phyloP scores from a whole-genome alignment of 169 alveolate genomes.

The Perkinsus olseni region DNA sequence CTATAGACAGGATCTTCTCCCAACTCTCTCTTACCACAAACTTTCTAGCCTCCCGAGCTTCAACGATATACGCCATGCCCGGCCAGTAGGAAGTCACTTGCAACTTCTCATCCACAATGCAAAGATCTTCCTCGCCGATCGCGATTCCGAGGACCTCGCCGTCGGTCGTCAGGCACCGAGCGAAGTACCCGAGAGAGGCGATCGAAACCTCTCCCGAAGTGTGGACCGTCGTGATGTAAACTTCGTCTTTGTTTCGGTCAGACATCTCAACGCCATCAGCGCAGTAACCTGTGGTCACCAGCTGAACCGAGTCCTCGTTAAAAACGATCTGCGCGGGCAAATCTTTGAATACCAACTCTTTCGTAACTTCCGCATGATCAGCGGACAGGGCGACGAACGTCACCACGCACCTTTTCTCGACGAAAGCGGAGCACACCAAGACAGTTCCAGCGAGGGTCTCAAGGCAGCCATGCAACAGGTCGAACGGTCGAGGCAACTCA shows the following conservation, averaged over 20 bases:
- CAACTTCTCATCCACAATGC: not conserved
- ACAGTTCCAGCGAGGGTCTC: not conserved
- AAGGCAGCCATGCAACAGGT: not conserved
- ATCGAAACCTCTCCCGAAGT: not conserved
- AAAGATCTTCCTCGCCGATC: not conserved
- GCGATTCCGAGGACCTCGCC: not conserved
- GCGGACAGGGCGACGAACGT: not conserved
- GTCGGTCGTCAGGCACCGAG: not conserved
- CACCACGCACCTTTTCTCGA: not conserved
- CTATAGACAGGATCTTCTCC: too few species aligned
- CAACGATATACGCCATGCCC: not conserved
- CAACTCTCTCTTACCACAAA: not conserved
- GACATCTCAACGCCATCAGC: not conserved
- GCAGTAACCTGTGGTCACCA: not conserved
- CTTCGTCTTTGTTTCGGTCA: not conserved
- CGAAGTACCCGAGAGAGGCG: not conserved
- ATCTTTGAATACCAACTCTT: not conserved
- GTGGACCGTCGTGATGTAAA: not conserved
- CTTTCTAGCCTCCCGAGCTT: not conserved
- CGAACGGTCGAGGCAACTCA: not conserved
- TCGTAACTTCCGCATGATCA: not conserved
- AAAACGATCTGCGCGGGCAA: not conserved
- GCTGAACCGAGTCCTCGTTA: not conserved
- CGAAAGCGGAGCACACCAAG: not conserved
- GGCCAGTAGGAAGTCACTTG: not conserved